phyloP scores from a whole-genome alignment of 192 early-diverging fungal species.

The Podila minutissima region DNA sequence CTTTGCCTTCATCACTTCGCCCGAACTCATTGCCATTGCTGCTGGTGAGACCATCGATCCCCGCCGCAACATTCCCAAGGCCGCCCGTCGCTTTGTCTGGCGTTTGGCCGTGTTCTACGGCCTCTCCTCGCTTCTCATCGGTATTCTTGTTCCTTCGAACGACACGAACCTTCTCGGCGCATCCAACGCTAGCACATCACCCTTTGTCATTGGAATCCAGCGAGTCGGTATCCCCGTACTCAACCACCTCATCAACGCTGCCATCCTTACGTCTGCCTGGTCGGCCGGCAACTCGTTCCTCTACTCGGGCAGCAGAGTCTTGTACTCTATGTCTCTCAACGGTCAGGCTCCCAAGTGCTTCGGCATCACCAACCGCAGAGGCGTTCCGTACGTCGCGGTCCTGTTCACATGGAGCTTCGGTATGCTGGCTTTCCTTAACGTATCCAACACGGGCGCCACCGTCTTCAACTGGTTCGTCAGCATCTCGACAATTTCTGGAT shows the following conservation, averaged over 20 bases:
- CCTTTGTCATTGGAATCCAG: slow-evolving; percentile 63
- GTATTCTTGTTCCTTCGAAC: slow-evolving; percentile 58
- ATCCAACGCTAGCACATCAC: no score
- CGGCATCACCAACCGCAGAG: no score
- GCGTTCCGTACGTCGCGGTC: no score
- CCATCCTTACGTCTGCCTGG: slow-evolving; percentile 64
- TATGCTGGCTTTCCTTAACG: no score
- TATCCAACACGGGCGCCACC: slow-evolving; percentile 8
- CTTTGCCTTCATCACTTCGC: slow-evolving; percentile 38
- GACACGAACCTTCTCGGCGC: no score
- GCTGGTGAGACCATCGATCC: slow-evolving; percentile 71
- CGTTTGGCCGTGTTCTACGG: slow-evolving; percentile 70
- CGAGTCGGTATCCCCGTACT: slow-evolving; percentile 53
- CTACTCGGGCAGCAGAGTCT: slow-evolving; percentile 65
- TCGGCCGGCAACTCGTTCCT: slow-evolving; percentile 70
- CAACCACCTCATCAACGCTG: slow-evolving; percentile 65
- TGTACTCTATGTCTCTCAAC: slow-evolving; percentile 62
- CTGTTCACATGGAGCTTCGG: no score
- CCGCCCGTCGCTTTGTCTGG: slow-evolving; percentile 55
- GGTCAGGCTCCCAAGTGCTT: slow-evolving; percentile 23
- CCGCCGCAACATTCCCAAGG: slow-evolving; percentile 63
- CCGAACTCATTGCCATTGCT: slow-evolving; percentile 71
- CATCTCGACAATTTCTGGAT: slow-evolving; percentile 72
- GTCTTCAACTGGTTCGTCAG: slow-evolving; percentile 70
- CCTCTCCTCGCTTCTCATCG: slow-evolving; percentile 65